Evolutionary conservation across 352 stramenopile species (phyloP).

Genomic region (Phytophthora sp.): DNA sequence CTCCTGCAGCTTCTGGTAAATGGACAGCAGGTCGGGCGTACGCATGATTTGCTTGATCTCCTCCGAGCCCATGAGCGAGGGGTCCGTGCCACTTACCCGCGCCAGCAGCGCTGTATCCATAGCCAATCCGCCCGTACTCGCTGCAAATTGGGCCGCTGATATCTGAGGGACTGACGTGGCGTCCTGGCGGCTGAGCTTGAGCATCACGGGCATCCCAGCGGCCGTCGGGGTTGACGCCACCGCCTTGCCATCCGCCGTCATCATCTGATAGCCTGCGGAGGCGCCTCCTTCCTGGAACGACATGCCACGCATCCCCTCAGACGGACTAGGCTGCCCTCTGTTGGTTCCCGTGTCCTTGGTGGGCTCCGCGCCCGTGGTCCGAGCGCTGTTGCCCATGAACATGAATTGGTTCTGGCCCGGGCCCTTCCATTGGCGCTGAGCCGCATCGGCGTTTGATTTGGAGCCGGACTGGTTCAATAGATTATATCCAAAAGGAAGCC

Average conservation of each 20-base stretch:
- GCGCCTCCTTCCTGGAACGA: slow-evolving; percentile 54
- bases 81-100: slow-evolving; percentile 81
- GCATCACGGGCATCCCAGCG: slow-evolving; percentile 11
- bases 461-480: slow-evolving; percentile 33
- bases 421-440: slow-evolving; percentile 67
- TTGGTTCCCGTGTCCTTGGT: slow-evolving; percentile 2
- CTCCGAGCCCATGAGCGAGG: slow-evolving; percentile 77
- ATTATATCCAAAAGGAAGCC: slow-evolving; percentile 44
- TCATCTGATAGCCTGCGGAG: slow-evolving; percentile 28
- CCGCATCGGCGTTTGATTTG: slow-evolving; percentile 35
- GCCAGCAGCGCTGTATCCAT: slow-evolving; percentile 84
- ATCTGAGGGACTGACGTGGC: slow-evolving; percentile 52
- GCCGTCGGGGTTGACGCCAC: slow-evolving; percentile 4
- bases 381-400: slow-evolving; percentile 40
- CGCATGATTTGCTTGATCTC: slow-evolving; percentile 91
- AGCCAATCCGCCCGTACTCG: slow-evolving; percentile 73
- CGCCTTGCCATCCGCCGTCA: slow-evolving; percentile 36
- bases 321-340: slow-evolving; percentile 46
- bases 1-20: slow-evolving; percentile 90
- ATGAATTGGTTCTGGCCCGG: slow-evolving; percentile 55
- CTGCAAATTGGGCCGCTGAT: slow-evolving; percentile 83
- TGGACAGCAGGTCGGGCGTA: slow-evolving; percentile 79
- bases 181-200: slow-evolving; percentile 47
- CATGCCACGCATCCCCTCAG: slow-evolving; percentile 66
- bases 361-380: not conserved